These are phyloP conservation scores for Wolfiporia cocos DNA, from an alignment of 1,284 basidiomycete genomes.

Conservation along the genomic window DNA sequence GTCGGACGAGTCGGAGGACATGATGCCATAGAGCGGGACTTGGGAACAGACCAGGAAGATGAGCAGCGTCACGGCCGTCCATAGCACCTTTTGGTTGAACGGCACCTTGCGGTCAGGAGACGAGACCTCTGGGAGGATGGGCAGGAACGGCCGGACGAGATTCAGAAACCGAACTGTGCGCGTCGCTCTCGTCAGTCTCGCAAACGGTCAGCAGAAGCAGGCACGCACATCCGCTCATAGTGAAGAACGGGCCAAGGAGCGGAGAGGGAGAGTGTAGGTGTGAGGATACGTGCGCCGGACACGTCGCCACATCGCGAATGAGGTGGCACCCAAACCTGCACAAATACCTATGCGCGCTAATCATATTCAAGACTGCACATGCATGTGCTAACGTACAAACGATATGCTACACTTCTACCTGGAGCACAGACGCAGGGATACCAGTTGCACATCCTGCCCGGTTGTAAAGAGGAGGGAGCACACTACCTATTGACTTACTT, in stretches of 20 bases:
- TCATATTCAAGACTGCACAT: no score
- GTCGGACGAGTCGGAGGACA: conserved; percentile 96
- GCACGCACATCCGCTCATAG: conserved; percentile 35
- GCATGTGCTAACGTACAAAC: no score
- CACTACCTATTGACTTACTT: no score
- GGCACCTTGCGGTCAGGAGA: conserved; percentile 95
- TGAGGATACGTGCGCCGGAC: conserved; percentile 7
- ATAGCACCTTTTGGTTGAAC: conserved; percentile 95
- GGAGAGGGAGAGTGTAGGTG: conserved; percentile 14
- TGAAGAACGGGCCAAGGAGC: conserved; percentile 24
- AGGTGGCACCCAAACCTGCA: conserved; percentile 25
- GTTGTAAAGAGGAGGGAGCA: no score
- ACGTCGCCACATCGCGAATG: conserved; percentile 16
- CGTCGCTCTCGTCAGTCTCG: background rate
- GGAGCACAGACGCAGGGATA: no score
- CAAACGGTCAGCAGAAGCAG: background rate
- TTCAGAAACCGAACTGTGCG: conserved; percentile 85
- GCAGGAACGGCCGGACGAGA: conserved; percentile 93
- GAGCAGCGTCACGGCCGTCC: conserved; percentile 95
- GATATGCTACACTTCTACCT: no score
- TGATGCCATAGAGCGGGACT: conserved; percentile 95
- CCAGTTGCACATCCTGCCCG: no score
- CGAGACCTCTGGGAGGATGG: conserved; percentile 91
- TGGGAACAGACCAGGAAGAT: conserved; percentile 98
- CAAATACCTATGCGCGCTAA: no score